phyloP scores from a whole-genome alignment of 495 filamentous ascomycete species.

The Darksidea phi region DNA sequence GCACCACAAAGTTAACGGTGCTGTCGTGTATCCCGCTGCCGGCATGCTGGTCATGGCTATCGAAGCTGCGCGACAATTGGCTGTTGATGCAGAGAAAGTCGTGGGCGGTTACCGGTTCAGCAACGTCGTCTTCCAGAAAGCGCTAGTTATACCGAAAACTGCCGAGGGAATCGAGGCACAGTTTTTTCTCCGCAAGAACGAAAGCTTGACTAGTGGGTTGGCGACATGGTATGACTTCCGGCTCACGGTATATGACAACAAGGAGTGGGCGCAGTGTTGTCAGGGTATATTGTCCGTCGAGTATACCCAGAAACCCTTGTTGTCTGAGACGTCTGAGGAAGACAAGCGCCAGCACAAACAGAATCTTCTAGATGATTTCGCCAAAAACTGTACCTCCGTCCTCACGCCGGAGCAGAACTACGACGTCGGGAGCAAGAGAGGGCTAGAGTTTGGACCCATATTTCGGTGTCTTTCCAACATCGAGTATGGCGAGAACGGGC shows the following conservation, averaged over 20 bases:
- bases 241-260: conserved; percentile 2
- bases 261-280: conserved; percentile 5
- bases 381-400: no score
- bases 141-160: conserved; percentile 4
- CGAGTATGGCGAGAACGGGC: no score
- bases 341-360: no score
- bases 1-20: conserved; percentile 20
- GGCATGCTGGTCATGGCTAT: conserved; percentile 18
- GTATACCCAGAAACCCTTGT: background rate
- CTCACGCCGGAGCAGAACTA: no score
- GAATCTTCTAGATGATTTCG: background rate
- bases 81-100: background rate
- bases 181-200: background rate
- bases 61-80: conserved; percentile 4
- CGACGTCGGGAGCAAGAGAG: no score
- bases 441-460: no score
- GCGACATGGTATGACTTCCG: conserved; percentile 15
- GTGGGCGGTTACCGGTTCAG: background rate
- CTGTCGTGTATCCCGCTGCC: conserved; percentile 52
- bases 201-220: background rate
- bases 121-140: conserved; percentile 9
- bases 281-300: conserved; percentile 3
- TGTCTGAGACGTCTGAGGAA: no score
- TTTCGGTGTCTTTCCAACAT: no score
- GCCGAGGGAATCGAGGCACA: conserved; percentile 9